Conservation (phyloP, 2,329 filamentous ascomycete species). For the Beauveria sp. region DNA sequence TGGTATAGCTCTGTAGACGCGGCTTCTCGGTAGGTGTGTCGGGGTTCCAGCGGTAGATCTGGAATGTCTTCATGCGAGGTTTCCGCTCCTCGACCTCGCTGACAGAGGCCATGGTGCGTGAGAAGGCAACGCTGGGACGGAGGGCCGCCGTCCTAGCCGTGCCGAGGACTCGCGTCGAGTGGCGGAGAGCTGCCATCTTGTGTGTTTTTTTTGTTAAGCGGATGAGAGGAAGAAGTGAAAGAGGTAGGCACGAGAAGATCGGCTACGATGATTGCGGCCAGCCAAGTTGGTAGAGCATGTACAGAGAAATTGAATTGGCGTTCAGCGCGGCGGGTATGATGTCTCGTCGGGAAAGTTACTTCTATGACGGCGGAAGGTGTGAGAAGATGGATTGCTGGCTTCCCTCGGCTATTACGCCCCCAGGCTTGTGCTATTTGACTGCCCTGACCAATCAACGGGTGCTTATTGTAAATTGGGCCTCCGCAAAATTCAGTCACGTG, state of each 20-base stretch:
- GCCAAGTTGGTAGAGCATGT: neutral
- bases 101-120: constrained; percentile 48
- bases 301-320: neutral
- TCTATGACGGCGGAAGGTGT: neutral
- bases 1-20: constrained; percentile 85
- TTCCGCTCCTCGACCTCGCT: constrained; percentile 54
- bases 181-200: constrained; percentile 54
- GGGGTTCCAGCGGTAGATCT: constrained; percentile 98
- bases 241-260: neutral
- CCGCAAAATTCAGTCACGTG: constrained; percentile 1
- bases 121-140: constrained; percentile 33
- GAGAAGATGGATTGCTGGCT: neutral
- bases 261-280: neutral
- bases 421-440: neutral
- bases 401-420: constrained; percentile 12
- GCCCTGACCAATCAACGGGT: constrained; percentile 5
- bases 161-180: constrained; percentile 44
- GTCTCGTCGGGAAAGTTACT: neutral
- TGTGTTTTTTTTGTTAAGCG: constrained; percentile 5
- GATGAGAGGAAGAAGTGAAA: neutral
- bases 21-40: constrained; percentile 90
- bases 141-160: constrained; percentile 33
- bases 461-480: constrained; percentile 11
- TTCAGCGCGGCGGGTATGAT: neutral
- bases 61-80: constrained; percentile 82